Evolutionary conservation across 176 grass and related monocot species (phyloP).

Genomic region (Triticum timopheevii): DNA sequence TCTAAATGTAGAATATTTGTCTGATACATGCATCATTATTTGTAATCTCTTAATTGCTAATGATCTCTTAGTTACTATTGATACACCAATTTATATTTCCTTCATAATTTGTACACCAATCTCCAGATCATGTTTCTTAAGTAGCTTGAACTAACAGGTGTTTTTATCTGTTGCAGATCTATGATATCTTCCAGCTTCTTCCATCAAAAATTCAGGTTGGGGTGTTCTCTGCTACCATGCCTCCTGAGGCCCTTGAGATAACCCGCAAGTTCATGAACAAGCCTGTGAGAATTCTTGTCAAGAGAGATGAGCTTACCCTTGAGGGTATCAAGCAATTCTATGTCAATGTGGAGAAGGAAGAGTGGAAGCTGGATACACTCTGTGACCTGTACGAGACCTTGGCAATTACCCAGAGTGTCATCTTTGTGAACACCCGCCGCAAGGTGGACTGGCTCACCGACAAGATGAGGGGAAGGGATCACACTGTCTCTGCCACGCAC

Average conservation of each 20-base stretch:
- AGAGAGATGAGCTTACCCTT: conserved; percentile 81
- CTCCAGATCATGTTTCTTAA: too few species aligned
- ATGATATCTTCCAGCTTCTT: conserved; percentile 84
- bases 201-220: conserved; percentile 74
- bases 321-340: conserved; percentile 89
- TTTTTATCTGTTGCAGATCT: conserved; percentile 43
- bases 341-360: conserved; percentile 72
- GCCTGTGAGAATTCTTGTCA: conserved; percentile 74
- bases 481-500: conserved; percentile 71
- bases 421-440: conserved; percentile 83
- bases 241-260: conserved; percentile 74
- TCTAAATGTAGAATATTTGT: neutral
- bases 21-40: neutral
- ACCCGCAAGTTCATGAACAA: conserved; percentile 85
- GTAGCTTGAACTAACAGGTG: too few species aligned
- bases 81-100: too few species aligned
- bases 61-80: neutral
- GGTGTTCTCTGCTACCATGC: conserved; percentile 89
- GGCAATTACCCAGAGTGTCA: conserved; percentile 83
- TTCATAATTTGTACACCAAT: too few species aligned
- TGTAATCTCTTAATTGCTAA: neutral
- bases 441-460: conserved; percentile 91
- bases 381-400: conserved; percentile 73
- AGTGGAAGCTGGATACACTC: conserved; percentile 83
- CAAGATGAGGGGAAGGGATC: conserved; percentile 80